Evolutionary conservation across 1,284 basidiomycete genomes (phyloP), one percentile per base, ranked within the genome.

Genomic region (Malassezia japonica): DNA sequence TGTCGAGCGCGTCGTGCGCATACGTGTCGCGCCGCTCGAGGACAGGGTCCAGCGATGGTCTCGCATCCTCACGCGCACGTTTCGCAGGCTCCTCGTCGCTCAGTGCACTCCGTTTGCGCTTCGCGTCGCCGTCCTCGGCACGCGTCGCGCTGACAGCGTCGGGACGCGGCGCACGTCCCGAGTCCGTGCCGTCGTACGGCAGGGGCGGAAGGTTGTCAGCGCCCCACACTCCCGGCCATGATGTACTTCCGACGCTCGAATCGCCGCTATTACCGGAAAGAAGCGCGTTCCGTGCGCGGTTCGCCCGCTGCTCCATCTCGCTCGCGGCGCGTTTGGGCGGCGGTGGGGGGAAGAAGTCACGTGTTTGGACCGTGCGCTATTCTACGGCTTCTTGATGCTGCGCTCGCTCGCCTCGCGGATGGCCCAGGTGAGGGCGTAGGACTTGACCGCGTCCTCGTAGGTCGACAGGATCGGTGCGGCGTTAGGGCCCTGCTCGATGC

Each of bases 381-480:
- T 36, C 16, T 9, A 21, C 27, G 56, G 51, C 55, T 61, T 60
- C 52, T 62, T 62, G 23, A 56, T 53, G 47, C 48, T 61, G 48
- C 60, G 55, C 50, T 72, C 70, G 23, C 59, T 61, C 7, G 65
- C 65, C 50, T 61, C 50, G 21, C 70, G 60, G 41, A 72, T 72
- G 10, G 61, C 59, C 70, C 70, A 72, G 8, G 67, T 72, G 10
- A 72, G 53, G 33, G 64, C 70, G 51, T 72, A 72, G 29, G 70
- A 70, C 64, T 67, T 69, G 46, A 63, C 62, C 6, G 70, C 70
- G 40, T 71, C 68, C 23, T 65, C 63, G 57, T 68, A 71, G 25
- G 48, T 50, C 51, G 57, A 60, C 15, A 69, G 51, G 48, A 69
- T 67, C 15, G 67, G 67, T 4, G 63, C 55, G 1, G 58, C 25